Conservation (phyloP, 1,139 yeast genomes). For the Blastobotrys aristatus region DNA sequence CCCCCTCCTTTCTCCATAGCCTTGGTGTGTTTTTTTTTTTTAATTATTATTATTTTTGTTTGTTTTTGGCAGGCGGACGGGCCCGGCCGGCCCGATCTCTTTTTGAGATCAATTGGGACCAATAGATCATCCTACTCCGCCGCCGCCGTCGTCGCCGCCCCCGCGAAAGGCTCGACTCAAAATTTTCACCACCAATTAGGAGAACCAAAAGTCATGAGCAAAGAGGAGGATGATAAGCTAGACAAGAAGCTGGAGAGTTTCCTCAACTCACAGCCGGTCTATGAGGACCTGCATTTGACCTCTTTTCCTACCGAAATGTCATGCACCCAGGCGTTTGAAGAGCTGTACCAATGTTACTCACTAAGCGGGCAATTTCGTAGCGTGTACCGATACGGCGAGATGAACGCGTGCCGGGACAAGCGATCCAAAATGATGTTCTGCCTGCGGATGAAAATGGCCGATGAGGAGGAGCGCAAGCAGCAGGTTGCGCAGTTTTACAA, state of each 20-base stretch:
- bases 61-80: too few species aligned
- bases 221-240: slow-evolving; percentile 1
- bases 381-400: slow-evolving; percentile 76
- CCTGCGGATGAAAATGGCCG: slow-evolving; percentile 48
- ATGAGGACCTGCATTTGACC: slow-evolving; percentile 9
- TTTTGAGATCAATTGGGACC: too few species aligned
- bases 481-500: slow-evolving; percentile 67
- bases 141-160: too few species aligned
- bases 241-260: slow-evolving; percentile 1
- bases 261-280: background rate
- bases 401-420: slow-evolving; percentile 65
- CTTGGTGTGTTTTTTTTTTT: background rate
- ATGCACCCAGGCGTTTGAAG: slow-evolving; percentile 81
- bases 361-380: slow-evolving; percentile 82
- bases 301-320: slow-evolving; percentile 46
- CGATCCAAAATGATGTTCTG: slow-evolving; percentile 80
- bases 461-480: slow-evolving; percentile 45
- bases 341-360: slow-evolving; percentile 77
- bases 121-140: too few species aligned
- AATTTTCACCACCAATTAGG: background rate
- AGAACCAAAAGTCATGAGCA: background rate
- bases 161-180: too few species aligned
- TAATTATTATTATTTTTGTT: too few species aligned
- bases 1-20: too few species aligned
- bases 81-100: background rate